phyloP scores from a whole-genome alignment of 1,284 basidiomycete genomes.

The Trichosporon faecale region DNA sequence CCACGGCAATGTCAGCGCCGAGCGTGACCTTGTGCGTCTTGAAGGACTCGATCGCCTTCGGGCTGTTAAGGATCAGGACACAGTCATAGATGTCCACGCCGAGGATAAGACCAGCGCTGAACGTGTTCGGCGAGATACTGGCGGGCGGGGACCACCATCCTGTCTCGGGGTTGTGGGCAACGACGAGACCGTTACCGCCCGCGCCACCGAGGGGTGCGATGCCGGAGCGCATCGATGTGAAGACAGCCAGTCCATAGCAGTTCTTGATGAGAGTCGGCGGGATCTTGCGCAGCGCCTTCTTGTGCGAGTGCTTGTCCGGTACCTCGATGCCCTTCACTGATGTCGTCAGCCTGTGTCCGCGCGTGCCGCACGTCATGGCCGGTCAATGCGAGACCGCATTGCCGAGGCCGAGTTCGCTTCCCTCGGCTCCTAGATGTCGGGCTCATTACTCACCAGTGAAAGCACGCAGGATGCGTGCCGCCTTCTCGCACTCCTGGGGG shows the following conservation, averaged over 20 bases:
- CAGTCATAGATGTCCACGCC: conserved; percentile 55
- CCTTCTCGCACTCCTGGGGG: conserved; percentile 56
- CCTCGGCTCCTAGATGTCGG: neutral
- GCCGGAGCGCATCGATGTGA: conserved; percentile 55
- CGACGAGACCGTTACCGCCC: conserved; percentile 55
- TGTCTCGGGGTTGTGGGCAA: conserved; percentile 50
- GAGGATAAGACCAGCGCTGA: conserved; percentile 52
- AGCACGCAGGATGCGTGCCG: conserved; percentile 54
- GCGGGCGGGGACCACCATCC: conserved; percentile 57
- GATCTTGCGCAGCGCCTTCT: conserved; percentile 56
- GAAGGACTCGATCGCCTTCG: conserved; percentile 56
- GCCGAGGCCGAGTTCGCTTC: neutral
- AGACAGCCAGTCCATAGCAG: conserved; percentile 55
- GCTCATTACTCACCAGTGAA: conserved; percentile 50
- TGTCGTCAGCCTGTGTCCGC: neutral
- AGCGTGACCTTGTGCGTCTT: conserved; percentile 56
- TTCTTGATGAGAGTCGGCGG: conserved; percentile 55
- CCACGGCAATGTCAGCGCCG: conserved; percentile 56
- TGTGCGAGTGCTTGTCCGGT: conserved; percentile 45
- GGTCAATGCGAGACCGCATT: neutral
- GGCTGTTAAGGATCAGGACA: conserved; percentile 54
- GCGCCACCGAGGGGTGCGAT: conserved; percentile 58
- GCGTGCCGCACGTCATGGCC: neutral
- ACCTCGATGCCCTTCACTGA: conserved; percentile 45
- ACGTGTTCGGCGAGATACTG: conserved; percentile 56